Conservation (phyloP, 176 grass and related monocot species). For the Cymbopogon citratus region DNA sequence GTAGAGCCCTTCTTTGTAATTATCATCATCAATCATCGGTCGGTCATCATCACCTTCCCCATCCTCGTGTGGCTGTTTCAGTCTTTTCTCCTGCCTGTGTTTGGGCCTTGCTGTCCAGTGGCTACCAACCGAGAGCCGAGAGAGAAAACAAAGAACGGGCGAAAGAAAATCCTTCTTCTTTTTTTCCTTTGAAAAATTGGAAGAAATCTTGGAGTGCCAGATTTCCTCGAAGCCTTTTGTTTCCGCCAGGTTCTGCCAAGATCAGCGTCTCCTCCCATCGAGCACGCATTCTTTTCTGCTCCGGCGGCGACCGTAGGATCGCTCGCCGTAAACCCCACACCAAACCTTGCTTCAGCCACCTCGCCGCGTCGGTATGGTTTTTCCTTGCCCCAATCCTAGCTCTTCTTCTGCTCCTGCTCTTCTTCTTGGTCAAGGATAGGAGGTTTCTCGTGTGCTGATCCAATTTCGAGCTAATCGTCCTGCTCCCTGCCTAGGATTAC, state of each 20-base stretch:
- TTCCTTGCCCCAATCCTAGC: neutral
- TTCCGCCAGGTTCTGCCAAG: neutral
- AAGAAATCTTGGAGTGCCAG: neutral
- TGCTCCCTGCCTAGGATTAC: neutral
- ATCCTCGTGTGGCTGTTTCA: neutral
- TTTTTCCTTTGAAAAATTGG: no score
- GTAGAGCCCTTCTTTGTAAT: no score
- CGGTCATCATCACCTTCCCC: neutral
- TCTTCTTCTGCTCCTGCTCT: neutral
- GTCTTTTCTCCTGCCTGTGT: neutral
- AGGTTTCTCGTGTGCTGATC: constrained; percentile 11
- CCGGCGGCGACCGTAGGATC: neutral
- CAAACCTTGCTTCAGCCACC: neutral
- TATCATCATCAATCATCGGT: neutral
- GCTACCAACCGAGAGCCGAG: neutral
- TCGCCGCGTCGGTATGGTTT: neutral
- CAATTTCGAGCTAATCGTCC: neutral
- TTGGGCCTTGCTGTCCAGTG: neutral
- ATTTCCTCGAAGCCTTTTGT: neutral
- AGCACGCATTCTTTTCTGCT: neutral
- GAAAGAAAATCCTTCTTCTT: neutral
- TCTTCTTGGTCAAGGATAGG: neutral
- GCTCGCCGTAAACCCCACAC: neutral
- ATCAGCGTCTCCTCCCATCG: neutral
- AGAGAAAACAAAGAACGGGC: neutral